Conservation (phyloP, 129 eudicot species). For the Smallanthus sonchifolius region DNA sequence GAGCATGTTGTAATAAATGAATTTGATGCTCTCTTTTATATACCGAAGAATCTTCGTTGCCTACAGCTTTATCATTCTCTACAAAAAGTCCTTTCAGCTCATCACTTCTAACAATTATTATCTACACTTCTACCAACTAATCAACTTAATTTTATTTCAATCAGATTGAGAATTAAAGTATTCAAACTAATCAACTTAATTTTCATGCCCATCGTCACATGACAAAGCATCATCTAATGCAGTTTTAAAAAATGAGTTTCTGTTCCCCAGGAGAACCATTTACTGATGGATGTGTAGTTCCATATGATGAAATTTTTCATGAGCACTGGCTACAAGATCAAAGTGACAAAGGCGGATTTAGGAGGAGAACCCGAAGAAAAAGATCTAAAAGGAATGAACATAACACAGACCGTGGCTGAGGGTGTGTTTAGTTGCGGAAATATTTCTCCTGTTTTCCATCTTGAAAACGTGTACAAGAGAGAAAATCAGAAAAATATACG, state of each 20-base stretch:
- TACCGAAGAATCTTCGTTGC: too few species aligned
- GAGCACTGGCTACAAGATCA: slow-evolving; percentile 13
- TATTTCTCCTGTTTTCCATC: background rate
- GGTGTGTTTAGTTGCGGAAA: background rate
- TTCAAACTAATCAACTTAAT: too few species aligned
- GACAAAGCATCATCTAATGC: background rate
- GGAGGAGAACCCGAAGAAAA: slow-evolving; percentile 17
- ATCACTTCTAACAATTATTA: too few species aligned
- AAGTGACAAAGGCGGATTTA: slow-evolving; percentile 3
- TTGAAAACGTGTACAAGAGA: background rate
- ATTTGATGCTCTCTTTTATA: too few species aligned
- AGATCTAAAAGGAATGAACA: slow-evolving; percentile 15
- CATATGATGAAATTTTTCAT: slow-evolving; percentile 5
- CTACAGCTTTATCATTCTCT: background rate
- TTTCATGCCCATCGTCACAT: background rate
- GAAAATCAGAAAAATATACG: background rate
- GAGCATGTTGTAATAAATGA: background rate
- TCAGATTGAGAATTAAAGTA: too few species aligned
- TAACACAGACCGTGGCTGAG: background rate
- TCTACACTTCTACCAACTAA: too few species aligned
- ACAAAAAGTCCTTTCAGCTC: background rate
- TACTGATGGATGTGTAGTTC: slow-evolving; percentile 31
- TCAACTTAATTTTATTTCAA: too few species aligned
- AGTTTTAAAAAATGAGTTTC: background rate
- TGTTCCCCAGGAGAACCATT: slow-evolving; percentile 26